These are phyloP conservation scores for Lasiodiplodia theobromae DNA, from an alignment of 2,329 filamentous ascomycete genomes.

Conservation along the genomic window DNA sequence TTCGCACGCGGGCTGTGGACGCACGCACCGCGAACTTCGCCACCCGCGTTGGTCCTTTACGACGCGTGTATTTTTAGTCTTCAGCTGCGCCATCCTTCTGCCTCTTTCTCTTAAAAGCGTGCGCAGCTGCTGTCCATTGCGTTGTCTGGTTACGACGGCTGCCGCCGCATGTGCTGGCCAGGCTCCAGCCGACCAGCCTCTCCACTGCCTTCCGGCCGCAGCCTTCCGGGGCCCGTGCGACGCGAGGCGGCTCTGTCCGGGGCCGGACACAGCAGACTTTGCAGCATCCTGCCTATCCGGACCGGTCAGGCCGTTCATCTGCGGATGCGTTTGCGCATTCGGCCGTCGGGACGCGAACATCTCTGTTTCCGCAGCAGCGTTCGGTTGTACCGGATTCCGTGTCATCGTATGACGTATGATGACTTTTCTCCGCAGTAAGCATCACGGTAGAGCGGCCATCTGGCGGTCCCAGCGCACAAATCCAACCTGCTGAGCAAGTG, in stretches of 20 bases:
- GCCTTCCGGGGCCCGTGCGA: not conserved
- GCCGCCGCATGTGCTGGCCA: not conserved
- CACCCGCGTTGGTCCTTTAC: slow-evolving; percentile 11
- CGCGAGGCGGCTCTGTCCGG: slow-evolving; percentile 2
- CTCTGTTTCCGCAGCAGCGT: not conserved
- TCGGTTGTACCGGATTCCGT: not conserved
- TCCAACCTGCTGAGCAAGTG: not conserved
- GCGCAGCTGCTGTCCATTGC: not conserved
- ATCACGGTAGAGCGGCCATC: not conserved
- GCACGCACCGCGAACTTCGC: slow-evolving; percentile 20
- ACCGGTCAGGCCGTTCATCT: not conserved
- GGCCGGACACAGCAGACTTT: not conserved
- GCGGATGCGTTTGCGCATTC: not conserved
- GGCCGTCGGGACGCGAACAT: not conserved
- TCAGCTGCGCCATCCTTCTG: slow-evolving; percentile 4
- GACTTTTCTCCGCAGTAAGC: slow-evolving; percentile 1
- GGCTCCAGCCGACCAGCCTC: slow-evolving; percentile 3
- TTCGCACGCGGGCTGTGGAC: slow-evolving; percentile 12
- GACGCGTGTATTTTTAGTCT: slow-evolving; percentile 20
- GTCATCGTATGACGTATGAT: slow-evolving; percentile 1
- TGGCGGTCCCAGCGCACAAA: not conserved
- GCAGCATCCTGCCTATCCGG: not conserved
- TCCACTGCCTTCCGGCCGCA: not conserved
- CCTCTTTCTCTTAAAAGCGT: not conserved
- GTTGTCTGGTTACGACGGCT: not conserved